phyloP scores from a whole-genome alignment of 1,284 basidiomycete species.

The Cryptococcus sp. region DNA sequence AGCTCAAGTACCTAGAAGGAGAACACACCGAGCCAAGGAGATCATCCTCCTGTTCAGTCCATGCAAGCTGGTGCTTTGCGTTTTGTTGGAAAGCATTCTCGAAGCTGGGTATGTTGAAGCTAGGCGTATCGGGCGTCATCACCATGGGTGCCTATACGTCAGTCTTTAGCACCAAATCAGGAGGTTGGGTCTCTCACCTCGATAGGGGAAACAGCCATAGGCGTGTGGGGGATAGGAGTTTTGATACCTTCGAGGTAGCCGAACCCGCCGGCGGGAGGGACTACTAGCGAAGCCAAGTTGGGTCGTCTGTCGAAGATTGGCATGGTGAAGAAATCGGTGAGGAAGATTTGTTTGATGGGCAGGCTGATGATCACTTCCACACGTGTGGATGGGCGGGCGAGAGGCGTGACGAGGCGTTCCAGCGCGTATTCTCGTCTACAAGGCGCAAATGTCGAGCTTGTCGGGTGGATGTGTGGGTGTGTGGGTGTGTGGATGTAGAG shows the following conservation, averaged over 20 bases:
- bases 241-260: background rate
- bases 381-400: too few relatives aligned
- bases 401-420: too few relatives aligned
- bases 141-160: slow-evolving; percentile 8
- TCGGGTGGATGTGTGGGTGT: too few relatives aligned
- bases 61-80: slow-evolving; percentile 4
- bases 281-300: background rate
- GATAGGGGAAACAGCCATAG: background rate
- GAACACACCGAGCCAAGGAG: slow-evolving; percentile 32
- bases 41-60: slow-evolving; percentile 38
- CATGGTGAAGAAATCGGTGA: slow-evolving; percentile 6
- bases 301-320: slow-evolving; percentile 5
- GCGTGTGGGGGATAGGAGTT: slow-evolving; percentile 6
- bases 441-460: too few relatives aligned
- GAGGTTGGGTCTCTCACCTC: background rate
- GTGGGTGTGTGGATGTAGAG: too few relatives aligned
- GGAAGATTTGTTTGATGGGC: background rate
- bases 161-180: background rate
- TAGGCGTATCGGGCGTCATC: slow-evolving; percentile 36
- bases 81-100: background rate
- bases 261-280: background rate
- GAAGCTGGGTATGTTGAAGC: slow-evolving; percentile 17
- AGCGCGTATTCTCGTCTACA: too few relatives aligned
- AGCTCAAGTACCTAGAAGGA: background rate
- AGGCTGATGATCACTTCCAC: background rate